Conservation (phyloP, 306 rosid species). For the Rosa multiflora region DNA sequence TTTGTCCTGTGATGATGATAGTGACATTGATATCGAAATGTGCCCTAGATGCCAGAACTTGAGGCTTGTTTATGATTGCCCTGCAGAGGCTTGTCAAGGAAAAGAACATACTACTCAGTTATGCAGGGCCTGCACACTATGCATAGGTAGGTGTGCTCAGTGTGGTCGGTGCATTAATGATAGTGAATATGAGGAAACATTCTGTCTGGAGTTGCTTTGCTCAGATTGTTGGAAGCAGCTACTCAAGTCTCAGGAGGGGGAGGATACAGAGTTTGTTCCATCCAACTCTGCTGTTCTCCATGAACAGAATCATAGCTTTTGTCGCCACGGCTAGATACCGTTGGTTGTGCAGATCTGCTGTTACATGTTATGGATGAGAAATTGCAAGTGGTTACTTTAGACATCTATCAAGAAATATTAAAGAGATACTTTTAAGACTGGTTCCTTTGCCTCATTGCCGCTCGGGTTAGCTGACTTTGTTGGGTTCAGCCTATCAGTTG, state of each 20-base stretch:
- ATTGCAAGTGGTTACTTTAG: constrained; percentile 9
- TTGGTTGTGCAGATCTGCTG: background rate
- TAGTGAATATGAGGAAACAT: constrained; percentile 83
- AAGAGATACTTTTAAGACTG: constrained; percentile 6
- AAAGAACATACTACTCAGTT: constrained; percentile 39
- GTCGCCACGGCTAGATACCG: constrained; percentile 30
- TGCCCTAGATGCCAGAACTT: constrained; percentile 79
- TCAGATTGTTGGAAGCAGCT: constrained; percentile 55
- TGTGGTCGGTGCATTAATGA: constrained; percentile 83
- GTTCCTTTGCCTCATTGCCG: background rate
- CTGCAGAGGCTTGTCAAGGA: constrained; percentile 63
- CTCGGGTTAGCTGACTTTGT: constrained; percentile 5
- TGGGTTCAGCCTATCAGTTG: constrained; percentile 9
- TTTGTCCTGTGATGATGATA: constrained; percentile 66
- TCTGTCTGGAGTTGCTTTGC: constrained; percentile 77
- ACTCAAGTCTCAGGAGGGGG: constrained; percentile 35
- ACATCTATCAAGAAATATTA: background rate
- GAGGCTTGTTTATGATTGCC: constrained; percentile 91
- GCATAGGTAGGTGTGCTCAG: constrained; percentile 72
- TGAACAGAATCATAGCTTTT: constrained; percentile 33
- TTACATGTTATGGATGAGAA: constrained; percentile 22
- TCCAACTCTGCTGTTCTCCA: constrained; percentile 22
- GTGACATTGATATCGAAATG: constrained; percentile 66
- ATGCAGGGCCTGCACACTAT: constrained; percentile 83
- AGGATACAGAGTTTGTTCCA: constrained; percentile 28